A percentile compares a stretch with the other conserved stretches of the same genome.
These are phyloP conservation scores for Capsicum baccatum DNA, from an alignment of 257 asterid species.

Conservation along the genomic window DNA sequence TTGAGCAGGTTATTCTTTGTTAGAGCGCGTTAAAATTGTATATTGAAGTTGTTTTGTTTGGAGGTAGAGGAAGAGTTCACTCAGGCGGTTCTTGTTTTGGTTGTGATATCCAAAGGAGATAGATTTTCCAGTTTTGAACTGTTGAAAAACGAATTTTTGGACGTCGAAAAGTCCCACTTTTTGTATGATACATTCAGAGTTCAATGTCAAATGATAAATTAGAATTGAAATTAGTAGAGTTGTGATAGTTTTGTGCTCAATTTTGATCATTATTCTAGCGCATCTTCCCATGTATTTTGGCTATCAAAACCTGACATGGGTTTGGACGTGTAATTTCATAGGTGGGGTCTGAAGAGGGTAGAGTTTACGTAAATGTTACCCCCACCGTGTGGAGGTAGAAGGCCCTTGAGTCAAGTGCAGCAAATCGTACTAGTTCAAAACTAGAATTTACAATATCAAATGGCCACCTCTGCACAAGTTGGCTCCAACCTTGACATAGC, in stretches of 20 bases:
- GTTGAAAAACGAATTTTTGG: conserved; percentile 15
- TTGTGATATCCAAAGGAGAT: conserved; percentile 19
- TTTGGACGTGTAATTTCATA: background rate
- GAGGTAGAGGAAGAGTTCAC: conserved; percentile 23
- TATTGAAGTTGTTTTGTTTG: conserved; percentile 24
- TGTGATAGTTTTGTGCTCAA: background rate
- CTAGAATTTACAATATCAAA: background rate
- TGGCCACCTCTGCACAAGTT: background rate
- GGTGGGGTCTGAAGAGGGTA: background rate
- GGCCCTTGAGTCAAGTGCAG: background rate
- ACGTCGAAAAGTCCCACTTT: background rate
- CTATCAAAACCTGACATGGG: too few species aligned
- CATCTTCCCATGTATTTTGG: background rate
- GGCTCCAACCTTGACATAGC: background rate
- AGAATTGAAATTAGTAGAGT: background rate
- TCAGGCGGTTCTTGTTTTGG: background rate
- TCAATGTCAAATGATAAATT: background rate
- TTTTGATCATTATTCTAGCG: background rate
- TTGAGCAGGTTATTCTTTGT: conserved; percentile 26
- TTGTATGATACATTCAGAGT: conserved; percentile 1
- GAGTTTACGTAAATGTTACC: background rate
- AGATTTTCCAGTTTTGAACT: conserved; percentile 29
- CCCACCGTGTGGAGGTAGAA: background rate
- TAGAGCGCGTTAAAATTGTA: conserved; percentile 35
- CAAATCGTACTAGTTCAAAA: background rate